Percentiles rank a stretch among this genome's conserved stretches.
These are phyloP conservation scores for Ophiostoma sp. DNA, from an alignment of 2,329 filamentous ascomycete species.

Conservation along the genomic window DNA sequence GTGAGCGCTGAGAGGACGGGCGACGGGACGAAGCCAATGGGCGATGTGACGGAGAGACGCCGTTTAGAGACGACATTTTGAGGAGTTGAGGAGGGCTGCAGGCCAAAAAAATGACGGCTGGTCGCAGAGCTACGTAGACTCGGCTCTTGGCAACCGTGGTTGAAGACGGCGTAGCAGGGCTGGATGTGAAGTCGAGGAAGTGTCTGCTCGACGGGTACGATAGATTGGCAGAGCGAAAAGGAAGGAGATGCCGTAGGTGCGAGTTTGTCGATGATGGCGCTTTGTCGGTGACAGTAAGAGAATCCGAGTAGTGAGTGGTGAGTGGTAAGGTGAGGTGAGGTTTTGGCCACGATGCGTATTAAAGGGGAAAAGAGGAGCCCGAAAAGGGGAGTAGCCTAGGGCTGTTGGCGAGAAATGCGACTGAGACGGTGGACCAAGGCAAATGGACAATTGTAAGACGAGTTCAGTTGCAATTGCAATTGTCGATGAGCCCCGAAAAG, in stretches of 20 bases:
- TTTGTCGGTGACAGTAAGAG: not conserved
- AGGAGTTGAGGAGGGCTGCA: not conserved
- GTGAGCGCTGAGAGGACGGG: constrained; percentile 4
- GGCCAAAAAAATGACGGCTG: not conserved
- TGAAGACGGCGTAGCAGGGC: not conserved
- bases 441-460: constrained; percentile 11
- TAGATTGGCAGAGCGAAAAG: not conserved
- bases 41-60: constrained; percentile 16
- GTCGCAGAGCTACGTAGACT: not conserved
- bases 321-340: not conserved
- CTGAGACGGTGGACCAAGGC: constrained; percentile 6
- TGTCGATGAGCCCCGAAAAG: not conserved
- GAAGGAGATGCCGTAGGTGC: not conserved
- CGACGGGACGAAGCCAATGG: constrained; percentile 16
- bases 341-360: constrained; percentile 15
- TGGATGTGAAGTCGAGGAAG: no score
- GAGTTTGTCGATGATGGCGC: not conserved
- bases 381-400: not conserved
- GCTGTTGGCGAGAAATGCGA: constrained; percentile 10
- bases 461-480: not conserved
- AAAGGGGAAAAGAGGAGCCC: constrained; percentile 17
- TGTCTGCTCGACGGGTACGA: not conserved
- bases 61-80: constrained; percentile 19
- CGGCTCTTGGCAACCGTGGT: not conserved
- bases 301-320: not conserved